Evolutionary conservation across 2,329 filamentous ascomycete species (phyloP), one percentile per base, ranked within the genome.

Genomic region (Dichotomopilus funicola): DNA sequence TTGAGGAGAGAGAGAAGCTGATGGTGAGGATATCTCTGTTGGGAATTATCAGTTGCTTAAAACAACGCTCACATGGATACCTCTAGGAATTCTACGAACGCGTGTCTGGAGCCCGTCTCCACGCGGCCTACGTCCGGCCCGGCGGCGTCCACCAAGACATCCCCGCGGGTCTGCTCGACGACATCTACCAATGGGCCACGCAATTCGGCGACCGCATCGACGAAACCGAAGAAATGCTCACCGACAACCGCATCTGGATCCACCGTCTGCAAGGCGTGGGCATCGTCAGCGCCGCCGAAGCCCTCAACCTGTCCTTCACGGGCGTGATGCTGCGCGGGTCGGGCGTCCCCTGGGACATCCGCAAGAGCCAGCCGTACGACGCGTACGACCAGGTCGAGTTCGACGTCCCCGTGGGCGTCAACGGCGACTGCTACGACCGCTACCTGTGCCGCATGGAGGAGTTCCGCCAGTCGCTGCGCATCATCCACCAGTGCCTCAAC

Each of bases 361-460:
- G 94, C 70, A 99, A 97, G 82, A 92, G 87, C 65, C 87, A 94
- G 74, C 94, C 94, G 7, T 99, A 99, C 71, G 94, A 99, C 66
- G 94, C 94, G 57, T 99, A 99, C 71, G 94, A 91, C 74, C 81
- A 96, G 75, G 94, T 99, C 57, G 95, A 99, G 66, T 99, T 99
- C 67, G 94, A 99, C 68, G 89, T 99, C 2, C 94, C 95, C 38
- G 94, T 99, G 41, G 94, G 94, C 67, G 82, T 91, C 65, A 95
- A 97, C 70, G 94, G 94, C 64, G 94, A 99, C 79, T 99, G 94
- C 82, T 99, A 99, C 77, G 94, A 99, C 76, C 88, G 94, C 67
- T 99, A 99, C 71, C 83, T 99, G 61, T 96, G 91, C 84, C 89
- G 94, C 67, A 99, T 99, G 92, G 92, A 97, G 75, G 94, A 99